Evolutionary conservation across 1,139 yeast genomes (phyloP), one percentile per base, ranked within the genome.

Genomic region (Pichia cactophila): DNA sequence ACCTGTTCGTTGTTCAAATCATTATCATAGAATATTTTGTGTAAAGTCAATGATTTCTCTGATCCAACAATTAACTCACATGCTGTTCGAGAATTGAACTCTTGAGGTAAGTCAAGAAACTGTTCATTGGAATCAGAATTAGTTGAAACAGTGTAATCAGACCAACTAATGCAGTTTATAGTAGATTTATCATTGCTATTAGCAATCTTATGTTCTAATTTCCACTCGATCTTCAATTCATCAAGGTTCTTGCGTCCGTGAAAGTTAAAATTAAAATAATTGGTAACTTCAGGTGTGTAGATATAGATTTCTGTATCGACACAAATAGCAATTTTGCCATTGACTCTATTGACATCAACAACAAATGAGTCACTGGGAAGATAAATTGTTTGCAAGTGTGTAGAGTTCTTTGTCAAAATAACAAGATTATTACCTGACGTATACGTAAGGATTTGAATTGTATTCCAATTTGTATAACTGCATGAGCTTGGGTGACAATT

Each of bases 361-460:
- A 87, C 80, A 14, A 62, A 60, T 8, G 94, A 84, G 61, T 88
- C 96, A 1, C 69, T 56, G 8, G 78, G 81, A 26, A 88, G 70
- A 58, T 86, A 86, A 1, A 89, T 70, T 0, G 96, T 89, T 62
- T 90, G 97, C 26, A 89, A 68, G 55, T 83, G 68, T 37, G 68
- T 67, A 48, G 73, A 68, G 42, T 74, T 68, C 53, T 77, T 74
- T 9, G 81, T 71, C 5, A 80, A 62, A 10, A 89, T 74, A 43
- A 89, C 84, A 57, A 90, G 69, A 63, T 88, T 89, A 67, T 89
- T 88, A 1, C 96, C 97, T 2, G 96, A 86, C 49, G 92, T 86
- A 62, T 90, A 90, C 0, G 81, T 83, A 29, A 86, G 69, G 9
- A 89, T 67, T 50, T 81, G 77, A 54, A 79, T 80, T 23, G 73